These are phyloP conservation scores for Aphanomyces cochlioides DNA, from an alignment of 352 stramenopile genomes.

Conservation along the genomic window DNA sequence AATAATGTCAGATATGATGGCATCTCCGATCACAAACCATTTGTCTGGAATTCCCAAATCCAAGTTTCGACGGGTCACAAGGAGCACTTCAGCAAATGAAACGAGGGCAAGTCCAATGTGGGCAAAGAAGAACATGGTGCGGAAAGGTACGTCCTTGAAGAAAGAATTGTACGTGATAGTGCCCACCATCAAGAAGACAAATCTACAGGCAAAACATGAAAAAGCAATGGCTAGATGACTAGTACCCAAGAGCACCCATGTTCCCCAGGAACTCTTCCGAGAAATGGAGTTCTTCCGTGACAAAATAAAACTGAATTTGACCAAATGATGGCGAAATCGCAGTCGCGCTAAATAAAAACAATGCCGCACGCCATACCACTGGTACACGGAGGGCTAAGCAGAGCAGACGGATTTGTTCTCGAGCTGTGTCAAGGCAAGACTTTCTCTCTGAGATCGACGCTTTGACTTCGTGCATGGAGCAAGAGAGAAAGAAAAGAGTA, in stretches of 20 bases:
- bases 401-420: conserved; percentile 18
- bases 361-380: conserved; percentile 93
- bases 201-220: conserved; percentile 28
- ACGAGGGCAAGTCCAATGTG: conserved; percentile 70
- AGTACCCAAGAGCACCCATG: conserved; percentile 67
- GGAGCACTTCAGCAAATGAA: conserved; percentile 70
- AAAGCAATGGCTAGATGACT: conserved; percentile 12
- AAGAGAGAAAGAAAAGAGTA: conserved; percentile 84
- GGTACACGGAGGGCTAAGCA: conserved; percentile 34
- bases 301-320: conserved; percentile 95
- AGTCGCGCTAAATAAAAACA: conserved; percentile 95
- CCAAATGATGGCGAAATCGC: conserved; percentile 91
- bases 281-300: conserved; percentile 93
- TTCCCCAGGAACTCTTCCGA: conserved; percentile 93
- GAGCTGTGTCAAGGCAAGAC: conserved; percentile 1
- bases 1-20: conserved; percentile 86
- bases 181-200: conserved; percentile 69
- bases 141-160: conserved; percentile 90
- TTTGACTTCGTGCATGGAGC: conserved; percentile 85
- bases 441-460: conserved; percentile 11
- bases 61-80: conserved; percentile 92
- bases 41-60: conserved; percentile 91
- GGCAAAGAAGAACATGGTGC: conserved; percentile 88
- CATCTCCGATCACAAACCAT: conserved; percentile 93
- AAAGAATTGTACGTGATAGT: conserved; percentile 83